Base-by-base conservation (phyloP, 345 rosid genomes). In the Isatis tinctoria region DNA sequence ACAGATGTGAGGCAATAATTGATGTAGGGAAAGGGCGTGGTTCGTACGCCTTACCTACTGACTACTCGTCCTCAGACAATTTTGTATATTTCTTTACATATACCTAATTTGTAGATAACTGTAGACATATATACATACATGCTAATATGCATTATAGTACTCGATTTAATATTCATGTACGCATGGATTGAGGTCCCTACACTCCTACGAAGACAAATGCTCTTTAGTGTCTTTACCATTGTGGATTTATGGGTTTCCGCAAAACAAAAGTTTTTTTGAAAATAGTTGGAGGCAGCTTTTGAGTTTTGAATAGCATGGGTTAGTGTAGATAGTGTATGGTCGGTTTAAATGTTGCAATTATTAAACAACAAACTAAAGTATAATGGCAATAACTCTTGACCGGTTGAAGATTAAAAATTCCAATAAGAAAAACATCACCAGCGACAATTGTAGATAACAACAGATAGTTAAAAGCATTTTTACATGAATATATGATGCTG, bases 161-260 rank as follows among this genome's bases (percentile, higher is more conserved):
- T 2, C 41, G 3, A 18, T 33, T 44, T 40, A 22, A n/a, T 61
- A 56, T 5, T 33, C 48, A 32, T 14, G 49, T 44, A 43, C 53
- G 39, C 44, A 44, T 65, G 51, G 22, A 33, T 45, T 26, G n/a
- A 54, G 37, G 44, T 18, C 27, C 63, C 44, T 10, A 18, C 48
- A 44, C 37, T 7, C 35, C 1, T 56, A 73, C 48, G 16, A 0
- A 20, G 33, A 53, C 44, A 65, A 53, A 36, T 65, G 72, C 8
- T 56, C 27, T 8, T 32, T 3, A 28, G n/a, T 24, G 60, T 54
- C n/a, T 30, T 64, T 45, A 32, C 56, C 56, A 30, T 64, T 54
- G 65, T 54, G 71, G 71, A 39, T 44, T 64, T 54, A 73, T 54
- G 71, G 71, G 48, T 44, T 64, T 54, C 77, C 77, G 54, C 56